Evolutionary conservation across 805 yeast genomes (phyloP).

Genomic region (Wickerhamomyces hampshirensis): DNA sequence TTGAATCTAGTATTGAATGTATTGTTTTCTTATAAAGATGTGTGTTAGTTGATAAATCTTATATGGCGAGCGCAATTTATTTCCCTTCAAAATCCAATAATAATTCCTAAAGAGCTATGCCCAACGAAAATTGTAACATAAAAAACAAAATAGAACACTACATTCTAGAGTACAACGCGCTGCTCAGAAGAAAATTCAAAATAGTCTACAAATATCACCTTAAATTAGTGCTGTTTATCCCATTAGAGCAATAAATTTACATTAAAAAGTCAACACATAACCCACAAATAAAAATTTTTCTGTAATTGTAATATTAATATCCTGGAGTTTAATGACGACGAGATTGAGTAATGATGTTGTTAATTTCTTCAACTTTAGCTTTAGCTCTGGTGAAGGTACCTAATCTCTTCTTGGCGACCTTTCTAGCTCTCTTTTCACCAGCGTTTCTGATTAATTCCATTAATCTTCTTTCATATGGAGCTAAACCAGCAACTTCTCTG

Average conservation of each 20-base stretch:
- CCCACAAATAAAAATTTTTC: slow-evolving; percentile 4
- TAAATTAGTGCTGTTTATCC: too few relatives aligned
- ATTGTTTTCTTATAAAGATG: too few relatives aligned
- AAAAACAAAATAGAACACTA: too few relatives aligned
- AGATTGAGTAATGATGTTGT: slow-evolving; percentile 91
- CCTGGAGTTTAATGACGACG: slow-evolving; percentile 70
- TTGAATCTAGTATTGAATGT: too few relatives aligned
- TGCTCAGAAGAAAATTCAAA: too few relatives aligned
- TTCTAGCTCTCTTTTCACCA: slow-evolving; percentile 99
- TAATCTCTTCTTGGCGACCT: slow-evolving; percentile 99
- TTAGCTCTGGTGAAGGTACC: slow-evolving; percentile 99
- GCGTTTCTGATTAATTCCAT: slow-evolving; percentile 99
- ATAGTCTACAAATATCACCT: too few relatives aligned
- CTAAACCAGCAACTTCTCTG: slow-evolving; percentile 96
- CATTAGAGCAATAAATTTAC: slow-evolving; percentile 19
- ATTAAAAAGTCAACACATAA: slow-evolving; percentile 16
- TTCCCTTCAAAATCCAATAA: too few relatives aligned
- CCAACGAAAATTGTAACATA: too few relatives aligned
- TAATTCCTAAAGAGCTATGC: too few relatives aligned
- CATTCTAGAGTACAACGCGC: too few relatives aligned
- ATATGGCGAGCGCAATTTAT: too few relatives aligned
- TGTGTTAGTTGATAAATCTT: too few relatives aligned
- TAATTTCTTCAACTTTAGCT: slow-evolving; percentile 99
- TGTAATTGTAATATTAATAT: neutral
- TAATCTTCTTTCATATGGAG: slow-evolving; percentile 99